Percentiles rank a stretch among this genome's conserved stretches.
These are phyloP conservation scores for Nothophaeocryptopus gaeumannii DNA, from an alignment of 2,329 filamentous ascomycete genomes.

Conservation along the genomic window DNA sequence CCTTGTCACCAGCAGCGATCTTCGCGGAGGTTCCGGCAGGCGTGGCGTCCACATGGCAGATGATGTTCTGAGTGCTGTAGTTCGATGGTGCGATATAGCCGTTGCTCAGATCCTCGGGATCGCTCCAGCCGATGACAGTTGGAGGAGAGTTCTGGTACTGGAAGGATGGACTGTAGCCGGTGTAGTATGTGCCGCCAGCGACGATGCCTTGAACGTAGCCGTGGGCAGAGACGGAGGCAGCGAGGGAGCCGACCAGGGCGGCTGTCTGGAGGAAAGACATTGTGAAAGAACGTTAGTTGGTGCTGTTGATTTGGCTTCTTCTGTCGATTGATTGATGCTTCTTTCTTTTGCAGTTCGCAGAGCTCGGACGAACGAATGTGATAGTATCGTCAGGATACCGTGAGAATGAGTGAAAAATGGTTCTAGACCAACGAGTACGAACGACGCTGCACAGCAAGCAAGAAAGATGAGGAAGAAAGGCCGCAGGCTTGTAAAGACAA, in stretches of 20 bases:
- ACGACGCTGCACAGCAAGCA: conserved; percentile 11
- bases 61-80: conserved; percentile 10
- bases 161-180: conserved; percentile 43
- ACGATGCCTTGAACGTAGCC: conserved; percentile 46
- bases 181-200: conserved; percentile 48
- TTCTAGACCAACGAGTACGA: conserved; percentile 4
- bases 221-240: conserved; percentile 45
- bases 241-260: conserved; percentile 32
- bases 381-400: conserved; percentile 17
- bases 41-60: conserved; percentile 7
- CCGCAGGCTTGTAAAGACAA: background rate
- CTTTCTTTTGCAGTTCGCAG: conserved; percentile 1
- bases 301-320: background rate
- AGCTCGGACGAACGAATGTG: conserved; percentile 4
- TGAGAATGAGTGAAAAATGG: conserved; percentile 10
- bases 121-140: conserved; percentile 55
- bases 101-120: conserved; percentile 33
- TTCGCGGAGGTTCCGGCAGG: background rate
- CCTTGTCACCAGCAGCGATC: conserved; percentile 55
- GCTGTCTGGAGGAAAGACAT: conserved; percentile 31
- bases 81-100: conserved; percentile 5
- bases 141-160: conserved; percentile 38
- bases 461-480: background rate
- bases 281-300: background rate
- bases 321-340: background rate